Base-by-base conservation (phyloP, 2,329 filamentous ascomycete genomes). In the Colletotrichum shisoi region DNA sequence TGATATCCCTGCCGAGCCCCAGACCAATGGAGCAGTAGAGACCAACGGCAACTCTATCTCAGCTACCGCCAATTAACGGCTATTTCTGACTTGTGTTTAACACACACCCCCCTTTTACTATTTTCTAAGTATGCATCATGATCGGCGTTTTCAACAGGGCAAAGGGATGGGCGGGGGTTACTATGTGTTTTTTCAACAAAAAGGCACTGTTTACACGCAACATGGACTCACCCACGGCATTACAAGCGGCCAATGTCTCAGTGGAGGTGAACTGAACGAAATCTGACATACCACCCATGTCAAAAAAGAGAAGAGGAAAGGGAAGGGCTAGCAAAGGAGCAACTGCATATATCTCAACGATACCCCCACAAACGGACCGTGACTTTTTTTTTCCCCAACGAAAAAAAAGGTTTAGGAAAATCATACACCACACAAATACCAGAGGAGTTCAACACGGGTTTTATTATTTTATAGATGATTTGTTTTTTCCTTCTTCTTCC, bases 341-440 rank as follows among this genome's bases (percentile, higher is more conserved):
- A 68, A 58, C 19, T 74, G 72, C 72, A 73, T 71, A 77, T 73
- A 79, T 79, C 77, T 79, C 77, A 79, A 79, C 77, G 77, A 79
- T 79, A 79, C 77, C 77, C 77, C 75, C 71, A 72, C 64, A 67
- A 48, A 70, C 57, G 63, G 67, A 70, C 67, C 53, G 63, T 48
- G 19, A 44, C 27, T 17, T 59, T 64, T 68, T 68, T 68, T 60
- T 34, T 62, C 61, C 61, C 44, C 64, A 63, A 54, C 56, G 56
- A 53, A 67, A 67, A 53, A 57, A 45, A 57, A 56, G 24, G 42
- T 54, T 49, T 44, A 54, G 56, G 65, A 60, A 56, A 62, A 19
- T 6, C 11, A 13, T 27, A 48, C 63, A 44, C 40, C 34, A 42
- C 49, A 49, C 58, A 57, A 64, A 60, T 49, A 62, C 46, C 57